Base-by-base conservation (phyloP, 257 asterid species). In the Ophiorrhiza pumila region DNA sequence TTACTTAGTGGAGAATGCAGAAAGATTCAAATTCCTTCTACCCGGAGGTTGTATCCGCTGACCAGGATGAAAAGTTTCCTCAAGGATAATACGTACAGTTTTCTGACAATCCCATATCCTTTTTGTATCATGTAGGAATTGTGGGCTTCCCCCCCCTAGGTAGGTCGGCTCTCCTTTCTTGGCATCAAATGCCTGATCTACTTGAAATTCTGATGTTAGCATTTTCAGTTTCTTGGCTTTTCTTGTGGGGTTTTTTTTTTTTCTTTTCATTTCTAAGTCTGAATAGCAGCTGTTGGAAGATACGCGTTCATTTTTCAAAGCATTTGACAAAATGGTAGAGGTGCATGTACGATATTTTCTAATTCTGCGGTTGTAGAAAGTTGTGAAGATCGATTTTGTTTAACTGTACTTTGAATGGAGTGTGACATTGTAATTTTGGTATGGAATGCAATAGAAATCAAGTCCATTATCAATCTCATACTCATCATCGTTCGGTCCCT, bases 11-110 rank as follows among this genome's bases (percentile, higher is more conserved):
- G 82, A 91, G 77, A 84, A 91, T 46, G 96, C 97, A 15, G 90
- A 85, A 7, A 86, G 78, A 78, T 94, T 88, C 79, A 80, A 75
- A 79, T 94, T 90, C 76, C 97, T 94, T 56, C 87, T 94, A 18
- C 97, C 97, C 0, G 97, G 99, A 73, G 97, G 97, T 14, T 94
- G 98, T 74, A 45, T 42, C 5, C 92, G 98, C 17, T 62, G 80
- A 11, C 75, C 79, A 1, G 80, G 79, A 65, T 87, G 80, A 80
- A n/a, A 65, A 50, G 20, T 46, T 46, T 52, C 64, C 35, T 29
- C 27, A 11, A 37, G n/a, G n/a, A 46, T 13, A 9, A 71, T 23
- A 42, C 31, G 22, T 23, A 74, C 35, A 11, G 47, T 41, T 18
- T 18, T 72, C 20, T 37, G 1, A 7, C 5, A 0, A 2, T 18